phyloP scores from a whole-genome alignment of 306 rosid species.

The Purshia tridentata region DNA sequence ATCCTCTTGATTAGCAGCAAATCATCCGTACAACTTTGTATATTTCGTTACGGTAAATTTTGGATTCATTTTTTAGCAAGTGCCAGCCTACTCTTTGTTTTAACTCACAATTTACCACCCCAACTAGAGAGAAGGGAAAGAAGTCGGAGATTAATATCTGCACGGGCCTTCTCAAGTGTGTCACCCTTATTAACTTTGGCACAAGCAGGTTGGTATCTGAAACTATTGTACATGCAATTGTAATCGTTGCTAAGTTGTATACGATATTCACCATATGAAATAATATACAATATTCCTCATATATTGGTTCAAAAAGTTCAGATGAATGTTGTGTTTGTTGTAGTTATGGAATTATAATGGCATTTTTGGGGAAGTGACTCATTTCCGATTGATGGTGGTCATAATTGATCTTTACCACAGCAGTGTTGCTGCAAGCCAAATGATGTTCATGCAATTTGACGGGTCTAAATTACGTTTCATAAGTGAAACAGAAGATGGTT shows the following conservation, averaged over 20 bases:
- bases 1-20: conserved; percentile 29
- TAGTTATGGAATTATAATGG: too few species aligned
- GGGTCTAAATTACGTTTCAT: neutral
- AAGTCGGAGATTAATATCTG: conserved; percentile 25
- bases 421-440: neutral
- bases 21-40: conserved; percentile 46
- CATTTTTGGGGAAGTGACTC: neutral
- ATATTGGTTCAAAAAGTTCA: conserved; percentile 26
- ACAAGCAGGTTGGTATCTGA: conserved; percentile 31
- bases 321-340: conserved; percentile 1
- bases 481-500: neutral
- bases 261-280: conserved; percentile 31
- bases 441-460: neutral
- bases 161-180: conserved; percentile 32
- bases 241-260: conserved; percentile 47
- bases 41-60: conserved; percentile 44
- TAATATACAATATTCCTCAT: conserved; percentile 22
- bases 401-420: neutral
- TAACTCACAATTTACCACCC: conserved; percentile 30
- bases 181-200: conserved; percentile 21
- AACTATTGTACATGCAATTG: conserved; percentile 59
- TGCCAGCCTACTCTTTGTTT: conserved; percentile 36
- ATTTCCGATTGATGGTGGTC: neutral
- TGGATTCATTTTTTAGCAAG: conserved; percentile 38
- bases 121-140: conserved; percentile 24